Evolutionary conservation across 768 basidiomycete genomes (phyloP), one percentile per base, ranked within the genome.

Genomic region (Boletus huronensis): DNA sequence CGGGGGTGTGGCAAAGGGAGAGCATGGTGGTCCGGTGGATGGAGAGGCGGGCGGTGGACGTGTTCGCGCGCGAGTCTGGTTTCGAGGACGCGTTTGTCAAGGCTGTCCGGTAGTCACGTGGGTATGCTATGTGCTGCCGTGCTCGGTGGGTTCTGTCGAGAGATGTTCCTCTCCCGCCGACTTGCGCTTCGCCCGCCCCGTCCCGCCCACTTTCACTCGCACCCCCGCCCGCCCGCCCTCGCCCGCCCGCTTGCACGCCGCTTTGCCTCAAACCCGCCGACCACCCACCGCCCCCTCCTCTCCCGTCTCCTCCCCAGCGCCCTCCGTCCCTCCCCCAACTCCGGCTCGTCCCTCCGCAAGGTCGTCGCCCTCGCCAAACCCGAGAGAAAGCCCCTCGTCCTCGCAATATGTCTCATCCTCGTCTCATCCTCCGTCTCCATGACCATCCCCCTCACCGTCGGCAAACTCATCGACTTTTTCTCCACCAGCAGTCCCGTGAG

Each of bases 381-480:
- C 1, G 96, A 98, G 73, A 78, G 77, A 63, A 90, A 84, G 59
- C 85, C 90, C 2, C 77, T 97, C 9, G 65, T 81, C 0, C 77
- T 85, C 40, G 94, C 94, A 7, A 76, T 94, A 43, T 88, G 87
- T 0, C 72, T 96, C 58, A 77, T 98, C 8, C 70, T 95, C 16
- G 78, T 93, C n/a, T 96, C 94, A 0, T 92, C 93, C 9, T 76
- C 88, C 3, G 90, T 99, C 21, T 90, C 92, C 4, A 89, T 98
- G 85, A 89, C 88, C 59, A 81, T 98, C 13, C 96, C 96, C 0
- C 83, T 97, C 62, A 93, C 93, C 1, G 87, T 98, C 63, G 96
- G 96, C 10, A 90, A 85, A 68, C 76, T 98, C 48, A 97, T 99
- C 57, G 95, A 98, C 73, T 93, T 88, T 74, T 98, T 97, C 71